Base-by-base conservation (phyloP, 1,139 yeast species). In the Lodderomyces theae region DNA sequence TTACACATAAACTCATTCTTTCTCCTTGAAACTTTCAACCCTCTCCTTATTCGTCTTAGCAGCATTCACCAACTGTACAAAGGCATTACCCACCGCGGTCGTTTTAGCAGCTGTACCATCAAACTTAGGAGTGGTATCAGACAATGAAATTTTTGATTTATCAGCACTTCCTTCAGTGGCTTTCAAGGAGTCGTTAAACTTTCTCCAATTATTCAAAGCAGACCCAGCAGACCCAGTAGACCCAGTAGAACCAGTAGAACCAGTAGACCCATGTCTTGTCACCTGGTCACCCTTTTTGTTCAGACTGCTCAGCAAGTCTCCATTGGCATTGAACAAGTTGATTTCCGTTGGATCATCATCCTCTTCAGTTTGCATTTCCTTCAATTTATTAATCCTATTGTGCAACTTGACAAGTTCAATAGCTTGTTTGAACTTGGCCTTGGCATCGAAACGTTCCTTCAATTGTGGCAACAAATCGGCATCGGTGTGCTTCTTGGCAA, bases 381-480 rank as follows among this genome's bases (percentile, higher is more conserved):
- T 80, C 58, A 88, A 74, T 45, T 82, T 80, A 54, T 76, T 71
- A 58, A 88, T 80, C 57, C 86, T 74, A 61, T 87, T 86, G 53
- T 82, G 78, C 60, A 88, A 74, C 52, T 79, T 79, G 41, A 88
- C 89, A 54, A 86, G 73, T 58, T 85, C 94, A 50, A 88, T 84
- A 28, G 95, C 97, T 55, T 86, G 88, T 57, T 82, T 79, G 66
- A 92, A 83, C 61, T 86, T 89, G 58, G 79, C 76, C 57, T 86
- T 86, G 31, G 96, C 96, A 59, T 86, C 82, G 72, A 89, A 86
- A 40, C 86, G 86, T 54, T 80, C 79, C 64, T 65, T 68, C 54
- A 72, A 64, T 54, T 65, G 63, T 25, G 96, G 96, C 60, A 86
- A 70, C 66, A 87, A 72, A 60, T 87, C 94, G 34, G 72, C 64